A percentile compares a stretch with the other conserved stretches of the same genome.
These are phyloP conservation scores for Aspergillus sp. DNA, from an alignment of 2,329 filamentous ascomycete genomes.

Conservation along the genomic window DNA sequence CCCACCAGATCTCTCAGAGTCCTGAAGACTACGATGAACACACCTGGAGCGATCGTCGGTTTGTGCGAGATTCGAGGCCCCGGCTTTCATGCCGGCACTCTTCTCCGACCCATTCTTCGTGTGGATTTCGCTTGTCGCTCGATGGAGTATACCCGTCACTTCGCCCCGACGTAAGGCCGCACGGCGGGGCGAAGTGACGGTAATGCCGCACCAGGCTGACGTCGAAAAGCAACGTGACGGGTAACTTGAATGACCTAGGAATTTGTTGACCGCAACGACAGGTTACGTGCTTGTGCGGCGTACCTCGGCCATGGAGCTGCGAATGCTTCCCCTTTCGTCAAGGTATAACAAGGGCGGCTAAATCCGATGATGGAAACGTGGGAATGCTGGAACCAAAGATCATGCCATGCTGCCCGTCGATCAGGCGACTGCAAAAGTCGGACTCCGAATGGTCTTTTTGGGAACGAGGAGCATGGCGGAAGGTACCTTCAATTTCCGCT, in stretches of 20 bases:
- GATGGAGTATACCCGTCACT: too few species aligned
- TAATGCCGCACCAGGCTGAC: too few species aligned
- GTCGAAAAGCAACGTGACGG: too few species aligned
- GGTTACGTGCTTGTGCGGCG: neutral
- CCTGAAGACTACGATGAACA: neutral
- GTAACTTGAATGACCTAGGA: too few species aligned
- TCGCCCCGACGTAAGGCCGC: too few species aligned
- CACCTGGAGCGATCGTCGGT: neutral
- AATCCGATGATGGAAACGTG: neutral
- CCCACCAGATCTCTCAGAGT: neutral
- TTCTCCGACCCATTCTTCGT: neutral
- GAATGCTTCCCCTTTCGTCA: neutral
- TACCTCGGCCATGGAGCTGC: neutral
- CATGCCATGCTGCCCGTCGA: constrained; percentile 2
- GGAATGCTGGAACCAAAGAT: neutral
- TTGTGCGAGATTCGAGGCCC: neutral
- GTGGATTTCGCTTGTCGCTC: neutral
- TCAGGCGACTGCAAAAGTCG: neutral
- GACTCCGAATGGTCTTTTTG: neutral
- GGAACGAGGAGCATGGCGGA: neutral
- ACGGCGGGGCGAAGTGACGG: too few species aligned
- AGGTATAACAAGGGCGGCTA: neutral
- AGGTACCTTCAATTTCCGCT: neutral
- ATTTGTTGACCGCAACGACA: neutral
- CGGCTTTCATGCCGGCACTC: neutral